Evolutionary conservation across 345 rosid species (phyloP).

Genomic region (Moringa oleifera): DNA sequence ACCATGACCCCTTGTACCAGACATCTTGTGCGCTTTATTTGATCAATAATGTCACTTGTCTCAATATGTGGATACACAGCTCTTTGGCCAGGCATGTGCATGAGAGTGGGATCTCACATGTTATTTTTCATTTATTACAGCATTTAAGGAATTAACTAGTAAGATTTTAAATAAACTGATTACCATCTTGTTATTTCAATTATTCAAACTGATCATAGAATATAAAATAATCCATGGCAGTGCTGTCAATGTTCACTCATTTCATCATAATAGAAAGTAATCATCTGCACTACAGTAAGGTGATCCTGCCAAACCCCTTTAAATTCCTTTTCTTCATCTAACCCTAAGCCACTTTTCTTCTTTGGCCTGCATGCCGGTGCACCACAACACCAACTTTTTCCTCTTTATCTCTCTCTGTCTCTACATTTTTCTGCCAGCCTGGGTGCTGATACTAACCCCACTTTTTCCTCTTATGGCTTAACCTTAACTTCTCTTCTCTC

Average conservation of each 20-base stretch:
- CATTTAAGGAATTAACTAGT: no score
- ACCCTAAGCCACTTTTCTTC: constrained; percentile 8
- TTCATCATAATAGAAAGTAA: constrained; percentile 7
- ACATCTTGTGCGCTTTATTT: not conserved
- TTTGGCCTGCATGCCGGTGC: not conserved
- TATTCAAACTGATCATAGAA: no score
- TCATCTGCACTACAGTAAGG: constrained; percentile 9
- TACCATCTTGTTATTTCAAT: no score
- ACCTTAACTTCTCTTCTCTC: no score
- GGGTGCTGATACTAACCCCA: constrained; percentile 9
- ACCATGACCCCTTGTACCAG: not conserved
- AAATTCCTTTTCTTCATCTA: constrained; percentile 13
- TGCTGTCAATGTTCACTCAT: not conserved
- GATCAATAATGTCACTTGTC: not conserved
- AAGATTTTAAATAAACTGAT: no score
- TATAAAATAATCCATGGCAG: no score
- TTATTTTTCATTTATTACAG: no score
- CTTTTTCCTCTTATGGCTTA: not conserved
- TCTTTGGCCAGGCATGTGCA: not conserved
- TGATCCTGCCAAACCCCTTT: constrained; percentile 11
- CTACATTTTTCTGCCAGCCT: no score
- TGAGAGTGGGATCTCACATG: not conserved
- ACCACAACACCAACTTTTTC: no score
- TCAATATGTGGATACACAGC: no score
- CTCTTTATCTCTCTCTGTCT: no score